Evolutionary conservation across 306 rosid genomes (phyloP).

Genomic region (Cicer cuneatum): DNA sequence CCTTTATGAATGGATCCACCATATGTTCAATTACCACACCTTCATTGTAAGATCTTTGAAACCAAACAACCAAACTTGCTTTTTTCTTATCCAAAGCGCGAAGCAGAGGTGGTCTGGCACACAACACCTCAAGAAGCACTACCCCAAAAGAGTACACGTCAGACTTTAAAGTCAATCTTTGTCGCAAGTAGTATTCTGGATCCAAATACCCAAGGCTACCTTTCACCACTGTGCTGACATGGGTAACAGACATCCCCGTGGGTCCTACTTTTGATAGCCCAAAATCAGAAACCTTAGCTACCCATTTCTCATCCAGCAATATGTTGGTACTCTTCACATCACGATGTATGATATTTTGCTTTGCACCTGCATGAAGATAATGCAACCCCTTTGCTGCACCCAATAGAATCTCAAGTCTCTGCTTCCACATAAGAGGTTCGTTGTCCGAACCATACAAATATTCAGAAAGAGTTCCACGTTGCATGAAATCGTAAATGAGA

Average conservation of each 20-base stretch:
- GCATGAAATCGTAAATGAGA: conserved; percentile 49
- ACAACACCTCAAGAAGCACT: conserved; percentile 51
- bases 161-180: conserved; percentile 46
- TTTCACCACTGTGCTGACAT: conserved; percentile 30
- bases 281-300: conserved; percentile 50
- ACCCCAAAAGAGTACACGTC: conserved; percentile 62
- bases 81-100: conserved; percentile 6
- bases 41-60: neutral
- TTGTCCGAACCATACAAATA: conserved; percentile 39
- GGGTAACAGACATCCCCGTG: neutral
- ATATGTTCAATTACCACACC: conserved; percentile 23
- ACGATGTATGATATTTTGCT: conserved; percentile 48
- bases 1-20: conserved; percentile 46
- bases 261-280: conserved; percentile 49
- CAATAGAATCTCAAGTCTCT: conserved; percentile 37
- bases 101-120: conserved; percentile 38
- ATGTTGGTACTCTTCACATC: conserved; percentile 54
- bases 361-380: conserved; percentile 49
- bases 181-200: conserved; percentile 27
- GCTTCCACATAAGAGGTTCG: conserved; percentile 40
- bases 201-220: conserved; percentile 37
- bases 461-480: conserved; percentile 45
- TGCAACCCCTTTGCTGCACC: conserved; percentile 51
- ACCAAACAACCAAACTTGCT: conserved; percentile 44
- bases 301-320: conserved; percentile 48